These are phyloP conservation scores for Sonneratia alba DNA, from an alignment of 345 rosid species.

Conservation along the genomic window DNA sequence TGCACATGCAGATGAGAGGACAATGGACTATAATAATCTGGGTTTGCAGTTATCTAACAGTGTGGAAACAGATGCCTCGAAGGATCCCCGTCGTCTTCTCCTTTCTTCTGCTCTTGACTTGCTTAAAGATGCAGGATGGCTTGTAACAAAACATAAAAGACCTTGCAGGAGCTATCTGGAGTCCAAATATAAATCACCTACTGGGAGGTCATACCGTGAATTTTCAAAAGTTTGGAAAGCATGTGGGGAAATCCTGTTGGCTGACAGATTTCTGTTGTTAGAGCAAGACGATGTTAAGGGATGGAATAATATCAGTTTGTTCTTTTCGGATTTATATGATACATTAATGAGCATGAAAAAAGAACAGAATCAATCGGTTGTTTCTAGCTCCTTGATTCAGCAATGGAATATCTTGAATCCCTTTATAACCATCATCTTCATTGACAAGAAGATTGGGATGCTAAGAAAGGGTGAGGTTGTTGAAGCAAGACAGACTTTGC, in stretches of 20 bases:
- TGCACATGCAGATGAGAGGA: constrained; percentile 19
- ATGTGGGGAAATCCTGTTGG: constrained; percentile 44
- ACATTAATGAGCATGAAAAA: constrained; percentile 43
- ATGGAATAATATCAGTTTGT: constrained; percentile 61
- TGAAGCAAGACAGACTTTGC: constrained; percentile 40
- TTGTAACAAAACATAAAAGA: constrained; percentile 44
- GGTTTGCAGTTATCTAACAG: constrained; percentile 21
- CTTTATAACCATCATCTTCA: constrained; percentile 62
- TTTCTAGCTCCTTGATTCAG: constrained; percentile 38
- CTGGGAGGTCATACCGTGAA: constrained; percentile 55
- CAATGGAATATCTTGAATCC: constrained; percentile 79
- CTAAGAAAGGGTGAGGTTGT: constrained; percentile 70
- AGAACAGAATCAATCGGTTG: constrained; percentile 33
- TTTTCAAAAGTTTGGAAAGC: constrained; percentile 71
- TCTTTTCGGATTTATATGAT: constrained; percentile 57
- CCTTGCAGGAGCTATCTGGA: constrained; percentile 44
- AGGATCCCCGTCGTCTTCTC: constrained; percentile 71
- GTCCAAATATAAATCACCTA: constrained; percentile 55
- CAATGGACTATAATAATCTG: constrained; percentile 21
- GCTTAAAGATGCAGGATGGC: constrained; percentile 59
- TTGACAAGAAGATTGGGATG: constrained; percentile 61
- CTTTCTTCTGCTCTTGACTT: constrained; percentile 39
- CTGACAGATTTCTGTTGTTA: constrained; percentile 27
- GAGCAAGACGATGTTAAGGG: constrained; percentile 34
- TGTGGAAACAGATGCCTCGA: constrained; percentile 31